Evolutionary conservation across 306 rosid genomes (phyloP), one percentile per base, ranked within the genome.

Genomic region (Quercus mongolica): DNA sequence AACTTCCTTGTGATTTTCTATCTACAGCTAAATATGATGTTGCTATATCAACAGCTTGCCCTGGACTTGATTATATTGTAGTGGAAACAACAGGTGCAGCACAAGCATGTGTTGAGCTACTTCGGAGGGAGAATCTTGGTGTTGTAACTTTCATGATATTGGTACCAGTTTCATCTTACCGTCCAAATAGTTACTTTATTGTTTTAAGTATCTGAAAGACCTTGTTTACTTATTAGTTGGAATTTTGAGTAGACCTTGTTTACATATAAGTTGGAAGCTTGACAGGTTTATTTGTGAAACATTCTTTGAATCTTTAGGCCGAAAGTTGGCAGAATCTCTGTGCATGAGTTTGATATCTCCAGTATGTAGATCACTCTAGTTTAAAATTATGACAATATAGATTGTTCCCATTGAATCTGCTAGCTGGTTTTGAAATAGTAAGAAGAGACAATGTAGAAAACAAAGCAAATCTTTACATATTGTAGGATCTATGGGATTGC

Each of bases 11-110:
- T 49, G 35, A 78, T 69, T 33, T 80, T 59, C 38, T 79, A 57
- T 51, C 80, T 88, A 91, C 97, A 95, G 99, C 92, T 58, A 91
- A 95, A 78, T 92, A 90, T 68, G 98, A 95, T 23, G 86, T 92
- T 77, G 99, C 99, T 5, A 83, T 95, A 87, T 95, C 99, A 72
- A 95, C 97, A 15, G 94, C 99, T 65, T 95, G 99, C 59, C 17
- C 86, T 71, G 99, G 94, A 75, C 94, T 95, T 78, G 98, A 95
- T 86, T 92, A 90, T 78, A 91, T 95, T 76, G 97, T 95, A 19
- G 99, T 92, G 82, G 96, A 95, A 89, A 95, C 97, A 59, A 86
- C 96, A 55, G 78, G 46, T 85, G 94, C 97, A 57, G 99, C 99
- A 21, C 97, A 92, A 74, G 90, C 91, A 51, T 95, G 99, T 51